Conservation (phyloP, 192 early-diverging fungal species). For the Thoreauomyces humboldtii region DNA sequence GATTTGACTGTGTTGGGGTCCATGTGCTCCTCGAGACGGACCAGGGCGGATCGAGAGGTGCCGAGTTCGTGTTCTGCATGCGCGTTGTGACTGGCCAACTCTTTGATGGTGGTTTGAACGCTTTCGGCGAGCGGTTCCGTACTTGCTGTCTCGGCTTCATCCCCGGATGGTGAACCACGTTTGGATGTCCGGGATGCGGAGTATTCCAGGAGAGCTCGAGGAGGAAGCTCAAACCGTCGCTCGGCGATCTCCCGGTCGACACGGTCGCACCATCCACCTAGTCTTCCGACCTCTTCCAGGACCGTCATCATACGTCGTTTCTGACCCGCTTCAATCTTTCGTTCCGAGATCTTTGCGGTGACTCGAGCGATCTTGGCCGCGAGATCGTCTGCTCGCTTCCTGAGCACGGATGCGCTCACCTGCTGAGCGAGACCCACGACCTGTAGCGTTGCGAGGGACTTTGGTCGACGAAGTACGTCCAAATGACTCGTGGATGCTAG, state of each 20-base stretch:
- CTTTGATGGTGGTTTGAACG: slow-evolving; percentile 4
- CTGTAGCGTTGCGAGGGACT: slow-evolving; percentile 9
- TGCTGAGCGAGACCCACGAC: slow-evolving; percentile 2
- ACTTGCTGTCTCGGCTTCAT: neutral
- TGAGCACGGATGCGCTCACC: neutral
- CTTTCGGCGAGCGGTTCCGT: neutral
- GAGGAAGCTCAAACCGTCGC: neutral
- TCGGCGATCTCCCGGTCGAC: neutral
- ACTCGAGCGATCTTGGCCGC: neutral
- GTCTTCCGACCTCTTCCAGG: neutral
- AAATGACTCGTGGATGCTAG: too few relatives aligned
- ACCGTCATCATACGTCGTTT: neutral
- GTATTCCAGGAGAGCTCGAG: slow-evolving; percentile 4
- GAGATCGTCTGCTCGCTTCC: slow-evolving; percentile 6
- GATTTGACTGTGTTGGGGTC: neutral
- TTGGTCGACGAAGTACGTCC: too few relatives aligned
- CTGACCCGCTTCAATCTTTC: neutral
- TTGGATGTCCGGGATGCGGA: neutral
- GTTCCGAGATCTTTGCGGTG: neutral
- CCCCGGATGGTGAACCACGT: too few relatives aligned
- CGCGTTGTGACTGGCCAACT: neutral
- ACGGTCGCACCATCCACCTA: slow-evolving; percentile 13
- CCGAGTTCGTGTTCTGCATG: neutral
- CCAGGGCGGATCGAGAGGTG: neutral
- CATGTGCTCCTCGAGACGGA: neutral